Conservation (phyloP, 805 yeast genomes). For the Hanseniaspora nectarophila region DNA sequence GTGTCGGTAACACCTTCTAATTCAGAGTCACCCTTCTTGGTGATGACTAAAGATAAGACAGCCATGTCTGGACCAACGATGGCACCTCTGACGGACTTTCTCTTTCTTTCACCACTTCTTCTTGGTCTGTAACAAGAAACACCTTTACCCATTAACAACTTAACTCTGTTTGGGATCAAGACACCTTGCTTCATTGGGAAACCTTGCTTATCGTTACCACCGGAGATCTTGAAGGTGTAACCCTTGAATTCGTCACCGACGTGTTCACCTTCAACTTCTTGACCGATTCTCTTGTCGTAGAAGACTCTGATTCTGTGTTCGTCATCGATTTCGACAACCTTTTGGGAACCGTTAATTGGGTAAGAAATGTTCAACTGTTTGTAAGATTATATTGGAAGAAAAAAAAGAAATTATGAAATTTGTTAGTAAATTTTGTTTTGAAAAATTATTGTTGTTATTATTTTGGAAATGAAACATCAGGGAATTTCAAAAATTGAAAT, state of each 20-base stretch:
- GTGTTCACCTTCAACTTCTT: slow-evolving; percentile 97
- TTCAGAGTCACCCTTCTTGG: slow-evolving; percentile 94
- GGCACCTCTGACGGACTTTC: slow-evolving; percentile 99
- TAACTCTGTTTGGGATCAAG: slow-evolving; percentile 98
- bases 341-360: slow-evolving; percentile 99
- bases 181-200: slow-evolving; percentile 99
- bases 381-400: not conserved
- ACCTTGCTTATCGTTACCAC: slow-evolving; percentile 99
- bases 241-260: slow-evolving; percentile 99
- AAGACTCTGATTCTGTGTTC: slow-evolving; percentile 97
- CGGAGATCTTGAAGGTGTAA: slow-evolving; percentile 95
- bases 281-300: slow-evolving; percentile 99
- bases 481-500: not conserved
- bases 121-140: slow-evolving; percentile 99
- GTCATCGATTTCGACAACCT: slow-evolving; percentile 94
- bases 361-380: slow-evolving; percentile 91
- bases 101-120: slow-evolving; percentile 99
- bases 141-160: slow-evolving; percentile 84
- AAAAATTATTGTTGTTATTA: not conserved
- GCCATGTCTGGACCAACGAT: slow-evolving; percentile 95
- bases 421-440: not conserved
- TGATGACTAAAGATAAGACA: slow-evolving; percentile 82
- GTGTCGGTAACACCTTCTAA: slow-evolving; percentile 91
- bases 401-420: not conserved
- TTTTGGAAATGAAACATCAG: not conserved